Evolutionary conservation across 2,329 filamentous ascomycete species (phyloP).

Genomic region (Penicillium sp.): DNA sequence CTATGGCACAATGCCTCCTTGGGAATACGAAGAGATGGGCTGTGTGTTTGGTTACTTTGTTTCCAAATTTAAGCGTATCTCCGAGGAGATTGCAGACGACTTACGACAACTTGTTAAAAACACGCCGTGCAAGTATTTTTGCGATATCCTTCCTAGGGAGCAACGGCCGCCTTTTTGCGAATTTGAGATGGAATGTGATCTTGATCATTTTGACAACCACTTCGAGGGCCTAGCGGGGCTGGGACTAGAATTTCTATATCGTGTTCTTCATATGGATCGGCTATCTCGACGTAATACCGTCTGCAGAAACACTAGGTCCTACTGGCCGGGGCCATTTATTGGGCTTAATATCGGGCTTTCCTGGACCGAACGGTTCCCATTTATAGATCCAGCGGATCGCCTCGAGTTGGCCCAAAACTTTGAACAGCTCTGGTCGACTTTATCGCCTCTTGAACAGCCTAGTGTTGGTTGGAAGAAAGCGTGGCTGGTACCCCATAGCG

Average conservation of each 20-base stretch:
- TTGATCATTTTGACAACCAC: background rate
- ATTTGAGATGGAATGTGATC: background rate
- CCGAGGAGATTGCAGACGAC: conserved; percentile 5
- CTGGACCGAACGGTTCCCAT: conserved; percentile 1
- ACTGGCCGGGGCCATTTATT: conserved; percentile 1
- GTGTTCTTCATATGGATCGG: conserved; percentile 1
- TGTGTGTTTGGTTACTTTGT: conserved; percentile 9
- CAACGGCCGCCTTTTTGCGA: conserved; percentile 1
- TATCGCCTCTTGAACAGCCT: conserved; percentile 2
- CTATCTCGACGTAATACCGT: conserved; percentile 1
- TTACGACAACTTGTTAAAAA: conserved; percentile 1
- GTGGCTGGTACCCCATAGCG: background rate
- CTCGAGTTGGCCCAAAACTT: background rate
- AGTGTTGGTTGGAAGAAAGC: conserved; percentile 4
- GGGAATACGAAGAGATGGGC: conserved; percentile 20
- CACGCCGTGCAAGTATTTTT: conserved; percentile 1
- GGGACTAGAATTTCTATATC: conserved; percentile 4
- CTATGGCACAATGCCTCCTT: conserved; percentile 18
- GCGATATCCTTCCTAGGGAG: conserved; percentile 4
- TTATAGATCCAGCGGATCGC: conserved; percentile 3
- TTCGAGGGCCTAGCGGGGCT: background rate
- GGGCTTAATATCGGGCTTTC: background rate
- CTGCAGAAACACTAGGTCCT: background rate
- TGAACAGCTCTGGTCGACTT: conserved; percentile 1
- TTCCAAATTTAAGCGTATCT: background rate